Conservation (phyloP, 2,329 filamentous ascomycete genomes). For the Pestalotiopsis sp. region DNA sequence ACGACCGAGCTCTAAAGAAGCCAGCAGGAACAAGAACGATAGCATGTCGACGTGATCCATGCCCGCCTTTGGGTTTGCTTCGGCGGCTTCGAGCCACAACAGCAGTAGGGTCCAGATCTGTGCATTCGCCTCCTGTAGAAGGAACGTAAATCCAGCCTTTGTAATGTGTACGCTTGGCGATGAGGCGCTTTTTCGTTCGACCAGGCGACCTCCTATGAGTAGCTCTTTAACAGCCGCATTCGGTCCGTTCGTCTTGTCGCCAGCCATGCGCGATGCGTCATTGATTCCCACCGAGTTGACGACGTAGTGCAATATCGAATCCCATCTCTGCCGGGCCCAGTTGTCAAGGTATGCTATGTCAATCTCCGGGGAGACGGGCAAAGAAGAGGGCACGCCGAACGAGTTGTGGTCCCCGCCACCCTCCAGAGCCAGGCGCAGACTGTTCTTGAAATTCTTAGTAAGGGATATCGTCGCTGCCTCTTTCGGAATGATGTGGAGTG, state of each 20-base stretch:
- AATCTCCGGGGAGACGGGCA: conserved; percentile 62
- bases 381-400: conserved; percentile 81
- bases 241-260: conserved; percentile 51
- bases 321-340: conserved; percentile 88
- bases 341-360: conserved; percentile 75
- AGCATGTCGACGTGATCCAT: conserved; percentile 93
- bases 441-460: conserved; percentile 78
- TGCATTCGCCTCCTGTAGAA: conserved; percentile 92
- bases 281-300: conserved; percentile 70
- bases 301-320: conserved; percentile 93
- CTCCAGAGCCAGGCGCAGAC: conserved; percentile 82
- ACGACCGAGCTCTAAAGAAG: conserved; percentile 86
- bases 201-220: conserved; percentile 76
- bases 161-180: conserved; percentile 70
- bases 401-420: conserved; percentile 83
- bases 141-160: conserved; percentile 88
- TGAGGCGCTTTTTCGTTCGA: conserved; percentile 53
- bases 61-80: conserved; percentile 49
- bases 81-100: conserved; percentile 85
- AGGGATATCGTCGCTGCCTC: conserved; percentile 72
- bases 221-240: conserved; percentile 83
- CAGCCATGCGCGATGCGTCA: conserved; percentile 24
- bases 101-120: conserved; percentile 96
- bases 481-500: conserved; percentile 80
- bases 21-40: conserved; percentile 93